phyloP scores from a whole-genome alignment of 306 rosid genomes.

The Nissolia schottii region DNA sequence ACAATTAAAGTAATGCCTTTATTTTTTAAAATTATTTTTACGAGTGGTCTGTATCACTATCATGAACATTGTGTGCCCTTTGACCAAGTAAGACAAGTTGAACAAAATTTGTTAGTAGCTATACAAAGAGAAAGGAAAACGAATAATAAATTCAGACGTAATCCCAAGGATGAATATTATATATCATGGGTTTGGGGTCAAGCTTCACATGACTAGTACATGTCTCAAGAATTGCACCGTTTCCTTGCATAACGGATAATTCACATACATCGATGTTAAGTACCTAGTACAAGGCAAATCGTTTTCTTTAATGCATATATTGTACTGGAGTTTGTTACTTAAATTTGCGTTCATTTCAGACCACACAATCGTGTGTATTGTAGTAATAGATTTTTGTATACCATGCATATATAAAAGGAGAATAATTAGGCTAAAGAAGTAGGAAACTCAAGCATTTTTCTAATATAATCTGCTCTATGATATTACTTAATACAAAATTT shows the following conservation, averaged over 20 bases:
- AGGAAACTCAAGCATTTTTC: too few species aligned
- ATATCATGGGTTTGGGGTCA: not conserved
- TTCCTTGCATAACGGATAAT: not conserved
- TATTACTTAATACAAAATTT: not conserved
- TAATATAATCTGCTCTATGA: too few species aligned
- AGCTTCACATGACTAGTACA: not conserved
- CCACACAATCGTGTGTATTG: not conserved
- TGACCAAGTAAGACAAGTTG: conserved; percentile 13
- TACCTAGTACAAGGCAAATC: not conserved
- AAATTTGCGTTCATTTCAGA: not conserved
- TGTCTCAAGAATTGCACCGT: not conserved
- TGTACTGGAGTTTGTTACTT: not conserved
- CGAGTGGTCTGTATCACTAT: conserved; percentile 1
- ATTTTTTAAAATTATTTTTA: too few species aligned
- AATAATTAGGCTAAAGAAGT: too few species aligned
- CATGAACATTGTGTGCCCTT: not conserved
- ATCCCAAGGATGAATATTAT: not conserved
- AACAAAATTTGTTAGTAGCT: not conserved
- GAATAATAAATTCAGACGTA: not conserved
- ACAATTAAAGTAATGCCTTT: too few species aligned
- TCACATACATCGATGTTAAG: not conserved
- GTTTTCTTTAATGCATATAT: not conserved
- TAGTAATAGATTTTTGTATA: not conserved
- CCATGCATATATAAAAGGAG: too few species aligned
- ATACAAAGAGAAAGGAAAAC: not conserved